Conservation (phyloP, 2,329 filamentous ascomycete genomes). For the Penicillium freii region DNA sequence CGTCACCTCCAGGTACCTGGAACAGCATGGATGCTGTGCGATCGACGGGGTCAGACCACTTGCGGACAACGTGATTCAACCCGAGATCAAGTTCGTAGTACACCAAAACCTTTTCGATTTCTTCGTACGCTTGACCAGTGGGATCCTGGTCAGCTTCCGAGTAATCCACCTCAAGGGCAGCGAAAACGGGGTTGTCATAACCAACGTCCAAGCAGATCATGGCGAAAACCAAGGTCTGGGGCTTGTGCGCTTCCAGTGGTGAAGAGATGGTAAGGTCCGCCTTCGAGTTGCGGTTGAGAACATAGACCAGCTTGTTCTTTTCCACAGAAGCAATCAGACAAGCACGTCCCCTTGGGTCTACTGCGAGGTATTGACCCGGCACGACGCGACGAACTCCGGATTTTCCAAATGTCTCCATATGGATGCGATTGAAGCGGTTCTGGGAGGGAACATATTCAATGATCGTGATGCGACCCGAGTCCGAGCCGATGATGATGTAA, state of each 20-base stretch:
- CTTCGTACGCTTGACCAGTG: slow-evolving; percentile 74
- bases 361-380: slow-evolving; percentile 92
- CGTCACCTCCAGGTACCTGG: slow-evolving; percentile 89
- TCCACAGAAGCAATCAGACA: slow-evolving; percentile 92
- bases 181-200: slow-evolving; percentile 96
- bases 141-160: slow-evolving; percentile 87
- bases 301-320: slow-evolving; percentile 99
- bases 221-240: slow-evolving; percentile 84
- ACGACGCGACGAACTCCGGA: slow-evolving; percentile 91
- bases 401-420: slow-evolving; percentile 97
- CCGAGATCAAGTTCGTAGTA: slow-evolving; percentile 98
- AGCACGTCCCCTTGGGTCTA: slow-evolving; percentile 92
- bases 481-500: slow-evolving; percentile 91
- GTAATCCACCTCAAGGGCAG: slow-evolving; percentile 90
- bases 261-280: slow-evolving; percentile 96
- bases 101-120: slow-evolving; percentile 84
- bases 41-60: slow-evolving; percentile 93
- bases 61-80: slow-evolving; percentile 92
- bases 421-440: slow-evolving; percentile 83
- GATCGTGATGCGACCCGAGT: slow-evolving; percentile 92
- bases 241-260: slow-evolving; percentile 91
- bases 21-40: slow-evolving; percentile 86
- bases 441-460: slow-evolving; percentile 84
- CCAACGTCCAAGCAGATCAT: slow-evolving; percentile 89
- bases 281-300: slow-evolving; percentile 91